Evolutionary conservation across 169 alveolate genomes (phyloP).

Genomic region (Amoebophrya sp.): DNA sequence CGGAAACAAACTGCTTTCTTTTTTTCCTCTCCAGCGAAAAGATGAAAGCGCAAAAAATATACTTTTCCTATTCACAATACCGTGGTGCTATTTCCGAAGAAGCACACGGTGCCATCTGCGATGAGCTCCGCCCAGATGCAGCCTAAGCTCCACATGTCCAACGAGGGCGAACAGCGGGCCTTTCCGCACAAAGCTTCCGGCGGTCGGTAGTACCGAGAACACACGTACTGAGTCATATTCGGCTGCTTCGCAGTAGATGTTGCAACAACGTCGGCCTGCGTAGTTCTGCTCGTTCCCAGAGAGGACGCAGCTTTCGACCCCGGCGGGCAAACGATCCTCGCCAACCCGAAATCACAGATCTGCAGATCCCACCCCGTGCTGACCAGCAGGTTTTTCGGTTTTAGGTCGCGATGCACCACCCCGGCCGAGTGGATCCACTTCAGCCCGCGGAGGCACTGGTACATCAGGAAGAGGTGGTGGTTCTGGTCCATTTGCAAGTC

Average conservation of each 20-base stretch:
- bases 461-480: slow-evolving; percentile 74
- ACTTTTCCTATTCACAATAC: too few relatives aligned
- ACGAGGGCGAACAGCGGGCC: neutral
- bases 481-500: slow-evolving; percentile 60
- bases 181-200: neutral
- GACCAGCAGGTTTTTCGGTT: neutral
- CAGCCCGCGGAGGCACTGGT: slow-evolving; percentile 67
- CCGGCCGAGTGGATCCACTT: slow-evolving; percentile 69
- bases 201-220: neutral
- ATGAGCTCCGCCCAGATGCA: neutral
- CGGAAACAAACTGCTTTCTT: too few relatives aligned
- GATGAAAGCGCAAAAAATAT: too few relatives aligned
- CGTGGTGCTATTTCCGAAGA: neutral
- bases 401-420: neutral
- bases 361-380: slow-evolving; percentile 56
- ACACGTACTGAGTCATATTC: neutral
- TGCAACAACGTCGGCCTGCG: too few relatives aligned
- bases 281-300: too few relatives aligned
- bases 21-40: too few relatives aligned
- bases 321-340: slow-evolving; percentile 76
- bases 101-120: neutral
- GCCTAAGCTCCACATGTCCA: neutral
- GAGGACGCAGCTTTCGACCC: too few relatives aligned
- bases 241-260: too few relatives aligned
- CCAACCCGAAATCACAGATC: slow-evolving; percentile 76